A percentile compares a stretch with the other conserved stretches of the same genome.
phyloP scores from a whole-genome alignment of 768 basidiomycete species.

The Cyclocybe cylindracea region DNA sequence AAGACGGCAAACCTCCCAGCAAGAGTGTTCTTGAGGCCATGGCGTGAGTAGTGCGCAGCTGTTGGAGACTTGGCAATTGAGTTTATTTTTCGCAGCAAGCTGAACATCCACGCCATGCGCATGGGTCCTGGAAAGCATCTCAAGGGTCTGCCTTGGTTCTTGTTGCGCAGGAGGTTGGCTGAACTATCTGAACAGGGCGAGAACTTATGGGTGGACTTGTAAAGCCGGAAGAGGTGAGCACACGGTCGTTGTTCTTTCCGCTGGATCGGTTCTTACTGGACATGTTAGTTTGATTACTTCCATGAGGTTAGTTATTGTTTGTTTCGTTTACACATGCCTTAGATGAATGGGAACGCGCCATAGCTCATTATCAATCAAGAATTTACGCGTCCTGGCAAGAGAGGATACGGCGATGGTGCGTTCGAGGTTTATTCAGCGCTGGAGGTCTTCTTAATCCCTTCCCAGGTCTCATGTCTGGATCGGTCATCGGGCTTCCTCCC shows the following conservation, averaged over 20 bases:
- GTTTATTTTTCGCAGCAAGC: slow-evolving; percentile 39
- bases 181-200: slow-evolving; percentile 42
- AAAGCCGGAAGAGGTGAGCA: slow-evolving; percentile 69
- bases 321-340: background rate
- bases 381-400: slow-evolving; percentile 61
- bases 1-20: slow-evolving; percentile 86
- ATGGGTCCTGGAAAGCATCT: slow-evolving; percentile 93
- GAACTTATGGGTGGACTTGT: slow-evolving; percentile 79
- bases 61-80: background rate
- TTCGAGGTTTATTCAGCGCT: background rate
- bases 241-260: background rate
- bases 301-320: slow-evolving; percentile 52
- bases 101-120: slow-evolving; percentile 87
- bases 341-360: background rate
- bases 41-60: slow-evolving; percentile 39
- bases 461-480: slow-evolving; percentile 63
- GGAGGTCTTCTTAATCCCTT: background rate
- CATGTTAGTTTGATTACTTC: slow-evolving; percentile 74
- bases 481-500: slow-evolving; percentile 83
- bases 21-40: slow-evolving; percentile 78
- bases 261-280: background rate
- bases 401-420: slow-evolving; percentile 81
- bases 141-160: slow-evolving; percentile 33
- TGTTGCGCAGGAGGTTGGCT: background rate
- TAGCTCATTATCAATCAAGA: slow-evolving; percentile 82